phyloP scores from a whole-genome alignment of 106 monocot species.

The Xerophyta viscosa region DNA sequence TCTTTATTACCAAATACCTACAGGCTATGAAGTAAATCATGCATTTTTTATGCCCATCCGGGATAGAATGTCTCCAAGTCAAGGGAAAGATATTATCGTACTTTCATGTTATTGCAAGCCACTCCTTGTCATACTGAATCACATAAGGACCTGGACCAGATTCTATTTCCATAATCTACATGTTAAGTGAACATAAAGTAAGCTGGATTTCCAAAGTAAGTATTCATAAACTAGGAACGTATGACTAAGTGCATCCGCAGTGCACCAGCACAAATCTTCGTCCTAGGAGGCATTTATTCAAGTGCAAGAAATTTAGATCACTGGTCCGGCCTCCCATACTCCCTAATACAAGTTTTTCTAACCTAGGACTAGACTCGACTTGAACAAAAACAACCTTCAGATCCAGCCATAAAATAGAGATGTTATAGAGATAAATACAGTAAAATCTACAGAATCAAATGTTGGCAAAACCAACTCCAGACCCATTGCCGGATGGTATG shows the following conservation, averaged over 20 bases:
- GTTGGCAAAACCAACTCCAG: no score
- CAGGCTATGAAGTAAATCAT: no score
- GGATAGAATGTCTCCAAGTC: constrained; percentile 20
- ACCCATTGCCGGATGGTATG: no score
- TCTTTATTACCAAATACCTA: no score
- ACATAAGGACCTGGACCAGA: constrained; percentile 74
- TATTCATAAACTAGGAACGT: neutral
- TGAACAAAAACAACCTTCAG: no score
- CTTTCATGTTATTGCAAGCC: constrained; percentile 84
- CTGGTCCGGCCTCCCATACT: constrained; percentile 67
- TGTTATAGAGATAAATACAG: no score
- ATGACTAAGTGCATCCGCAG: neutral
- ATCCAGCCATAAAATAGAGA: no score
- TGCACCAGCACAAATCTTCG: constrained; percentile 76
- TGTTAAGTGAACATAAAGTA: no score
- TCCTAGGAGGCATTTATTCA: constrained; percentile 78
- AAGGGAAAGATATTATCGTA: constrained; percentile 65
- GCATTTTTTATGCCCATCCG: no score
- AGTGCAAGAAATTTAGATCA: constrained; percentile 91
- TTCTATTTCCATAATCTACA: constrained; percentile 78
- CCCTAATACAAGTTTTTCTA: constrained; percentile 73
- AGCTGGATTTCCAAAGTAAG: no score
- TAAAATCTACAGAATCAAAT: no score
- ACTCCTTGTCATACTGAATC: constrained; percentile 83
- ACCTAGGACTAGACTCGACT: no score